Evolutionary conservation across 176 grass and related monocot species (phyloP).

Genomic region (Ensete ventricosum): DNA sequence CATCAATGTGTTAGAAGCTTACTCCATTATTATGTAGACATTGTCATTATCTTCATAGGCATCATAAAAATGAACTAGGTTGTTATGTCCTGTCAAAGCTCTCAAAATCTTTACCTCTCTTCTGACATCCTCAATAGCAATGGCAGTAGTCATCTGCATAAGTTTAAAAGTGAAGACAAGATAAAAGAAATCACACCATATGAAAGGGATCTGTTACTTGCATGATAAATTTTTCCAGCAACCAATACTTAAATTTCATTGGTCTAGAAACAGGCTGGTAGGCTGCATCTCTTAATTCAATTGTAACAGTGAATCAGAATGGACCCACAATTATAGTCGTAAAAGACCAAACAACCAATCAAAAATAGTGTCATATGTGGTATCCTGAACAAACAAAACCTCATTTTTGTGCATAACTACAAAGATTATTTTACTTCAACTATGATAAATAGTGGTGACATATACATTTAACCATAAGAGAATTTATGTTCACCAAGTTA

Average conservation of each 20-base stretch:
- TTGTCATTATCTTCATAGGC: slow-evolving; percentile 61
- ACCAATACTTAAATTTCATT: background rate
- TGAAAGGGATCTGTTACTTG: background rate
- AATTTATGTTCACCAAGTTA: too few relatives aligned
- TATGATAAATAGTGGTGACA: too few relatives aligned
- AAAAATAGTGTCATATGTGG: too few relatives aligned
- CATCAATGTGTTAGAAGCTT: slow-evolving; percentile 28
- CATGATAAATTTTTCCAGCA: background rate
- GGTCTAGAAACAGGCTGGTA: background rate
- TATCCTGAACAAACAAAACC: too few relatives aligned
- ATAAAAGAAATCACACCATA: background rate
- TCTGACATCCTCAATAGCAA: slow-evolving; percentile 67
- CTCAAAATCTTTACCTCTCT: slow-evolving; percentile 83
- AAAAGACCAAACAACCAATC: too few relatives aligned
- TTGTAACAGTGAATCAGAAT: too few relatives aligned
- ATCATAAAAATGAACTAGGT: slow-evolving; percentile 72
- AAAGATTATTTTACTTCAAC: too few relatives aligned
- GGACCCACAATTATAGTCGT: too few relatives aligned
- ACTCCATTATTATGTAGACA: slow-evolving; percentile 67
- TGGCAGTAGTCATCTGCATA: slow-evolving; percentile 68
- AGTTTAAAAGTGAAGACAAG: background rate
- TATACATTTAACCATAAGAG: too few relatives aligned
- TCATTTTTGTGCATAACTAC: too few relatives aligned
- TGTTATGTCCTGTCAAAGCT: slow-evolving; percentile 59
- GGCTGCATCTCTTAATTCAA: background rate